Evolutionary conservation across 2,329 filamentous ascomycete species (phyloP).

Genomic region (Scopulariopsis brevicaulis): DNA sequence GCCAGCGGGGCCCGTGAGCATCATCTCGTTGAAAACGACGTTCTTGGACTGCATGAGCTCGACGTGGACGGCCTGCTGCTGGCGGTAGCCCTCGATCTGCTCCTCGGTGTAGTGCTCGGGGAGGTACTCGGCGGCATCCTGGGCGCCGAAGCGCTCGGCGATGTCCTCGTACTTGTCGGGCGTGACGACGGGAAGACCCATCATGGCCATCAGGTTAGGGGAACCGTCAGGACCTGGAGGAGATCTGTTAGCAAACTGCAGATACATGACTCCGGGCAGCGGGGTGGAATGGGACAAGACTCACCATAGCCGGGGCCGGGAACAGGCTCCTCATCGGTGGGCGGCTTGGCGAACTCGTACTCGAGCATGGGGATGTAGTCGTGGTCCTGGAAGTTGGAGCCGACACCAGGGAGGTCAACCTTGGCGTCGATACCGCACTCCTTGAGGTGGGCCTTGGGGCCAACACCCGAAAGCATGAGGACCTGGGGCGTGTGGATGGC

Average conservation of each 20-base stretch:
- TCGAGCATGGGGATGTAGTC: constrained; percentile 6
- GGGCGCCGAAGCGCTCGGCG: constrained; percentile 8
- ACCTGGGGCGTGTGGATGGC: constrained; percentile 38
- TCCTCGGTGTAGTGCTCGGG: constrained; percentile 10
- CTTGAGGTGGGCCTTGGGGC: constrained; percentile 26
- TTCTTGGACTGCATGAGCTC: constrained; percentile 11
- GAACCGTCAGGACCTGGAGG: constrained; percentile 5
- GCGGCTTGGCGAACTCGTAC: constrained; percentile 1
- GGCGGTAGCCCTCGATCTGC: constrained; percentile 21
- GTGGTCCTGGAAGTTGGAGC: constrained; percentile 49
- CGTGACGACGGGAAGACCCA: constrained; percentile 12
- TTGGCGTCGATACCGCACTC: constrained; percentile 30
- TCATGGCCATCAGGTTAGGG: constrained; percentile 12
- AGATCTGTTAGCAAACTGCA: neutral
- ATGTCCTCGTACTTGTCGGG: constrained; percentile 12
- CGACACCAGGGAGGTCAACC: constrained; percentile 42
- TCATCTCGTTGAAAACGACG: constrained; percentile 32
- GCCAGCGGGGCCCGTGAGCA: constrained; percentile 17
- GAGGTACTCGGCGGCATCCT: constrained; percentile 11
- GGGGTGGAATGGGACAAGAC: neutral
- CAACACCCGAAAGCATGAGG: constrained; percentile 38
- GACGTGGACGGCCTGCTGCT: constrained; percentile 21
- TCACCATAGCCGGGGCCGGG: constrained; percentile 1
- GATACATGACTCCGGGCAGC: neutral
- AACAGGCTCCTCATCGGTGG: neutral